Evolutionary conservation across 495 filamentous ascomycete species (phyloP), one percentile per base, ranked within the genome.

Genomic region (Umbilicaria muhlenbergii): DNA sequence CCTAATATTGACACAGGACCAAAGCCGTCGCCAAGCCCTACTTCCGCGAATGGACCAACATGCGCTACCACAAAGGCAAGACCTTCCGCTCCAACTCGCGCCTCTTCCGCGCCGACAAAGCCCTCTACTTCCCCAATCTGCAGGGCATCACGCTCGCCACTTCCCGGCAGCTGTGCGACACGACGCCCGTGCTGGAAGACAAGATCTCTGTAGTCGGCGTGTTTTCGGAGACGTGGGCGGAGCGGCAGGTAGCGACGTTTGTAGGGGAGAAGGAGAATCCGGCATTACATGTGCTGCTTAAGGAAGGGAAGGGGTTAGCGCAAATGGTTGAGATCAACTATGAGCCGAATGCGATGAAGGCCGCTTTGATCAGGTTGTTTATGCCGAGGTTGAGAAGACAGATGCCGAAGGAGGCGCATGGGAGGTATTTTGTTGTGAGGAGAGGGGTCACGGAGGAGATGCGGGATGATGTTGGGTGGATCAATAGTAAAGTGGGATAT

Each of bases 81-180:
- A 81, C 81, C 31, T 96, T 94, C 64, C 55, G 82, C 14, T 77
- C 88, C 7, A 86, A 86, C 32, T 70, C 78, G 3, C 68, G 75
- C 5, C 66, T 86, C 31, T 94, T 95, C 68, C 76, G 74, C 40
- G 63, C 65, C 43, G 81, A 86, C 28, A 68, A 73, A 10, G 75
- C 88, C 12, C 75, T 94, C 28, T 94, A 80, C 66, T 95, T 99
- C 69, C 92, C 91, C 21, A 99, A 99, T 61, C 63, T 99, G 35
- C 63, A 69, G 52, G 91, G 91, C 4, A 67, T 67, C 34, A 94
- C 91, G 3, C 68, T 95, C 8, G 63, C 66, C 8, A 63, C 64
- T 0, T 57, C 61, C 53, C 69, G 56, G 40, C 11, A 28, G 51
- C 38, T 8, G 35, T 60, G 67, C 41, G 74, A 92, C 62, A 94